These are phyloP conservation scores for Whalleya microplaca DNA, from an alignment of 2,329 filamentous ascomycete genomes.

Conservation along the genomic window DNA sequence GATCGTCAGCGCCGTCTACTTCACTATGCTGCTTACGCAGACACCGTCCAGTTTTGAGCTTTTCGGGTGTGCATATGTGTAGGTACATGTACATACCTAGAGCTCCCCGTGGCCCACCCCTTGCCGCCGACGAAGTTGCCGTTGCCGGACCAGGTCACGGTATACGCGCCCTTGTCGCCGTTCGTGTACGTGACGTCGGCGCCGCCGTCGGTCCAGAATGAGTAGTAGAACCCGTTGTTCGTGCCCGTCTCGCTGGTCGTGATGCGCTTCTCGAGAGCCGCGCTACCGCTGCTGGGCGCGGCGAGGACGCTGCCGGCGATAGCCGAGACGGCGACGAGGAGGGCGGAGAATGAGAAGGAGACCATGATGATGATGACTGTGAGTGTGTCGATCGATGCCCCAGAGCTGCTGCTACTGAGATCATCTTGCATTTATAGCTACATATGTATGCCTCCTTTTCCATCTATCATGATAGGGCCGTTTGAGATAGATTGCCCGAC, in stretches of 20 bases:
- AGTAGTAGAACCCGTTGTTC: constrained; percentile 41
- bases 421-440: not conserved
- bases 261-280: not conserved
- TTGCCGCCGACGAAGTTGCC: constrained; percentile 63
- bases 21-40: too few relatives aligned
- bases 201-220: constrained; percentile 46
- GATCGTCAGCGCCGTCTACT: not conserved
- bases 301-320: not conserved
- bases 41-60: too few relatives aligned
- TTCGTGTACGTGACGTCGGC: constrained; percentile 47
- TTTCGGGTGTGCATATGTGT: not conserved
- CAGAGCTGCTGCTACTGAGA: not conserved
- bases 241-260: not conserved
- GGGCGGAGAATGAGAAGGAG: not conserved
- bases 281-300: not conserved
- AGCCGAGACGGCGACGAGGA: not conserved
- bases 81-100: constrained; percentile 43
- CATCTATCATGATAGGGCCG: not conserved
- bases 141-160: constrained; percentile 46
- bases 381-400: not conserved
- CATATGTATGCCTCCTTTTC: not conserved
- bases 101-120: constrained; percentile 58
- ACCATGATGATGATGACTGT: not conserved
- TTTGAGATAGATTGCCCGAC: not conserved
- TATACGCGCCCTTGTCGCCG: constrained; percentile 45